phyloP scores from a whole-genome alignment of 495 filamentous ascomycete species.

The Tuber melanosporum region DNA sequence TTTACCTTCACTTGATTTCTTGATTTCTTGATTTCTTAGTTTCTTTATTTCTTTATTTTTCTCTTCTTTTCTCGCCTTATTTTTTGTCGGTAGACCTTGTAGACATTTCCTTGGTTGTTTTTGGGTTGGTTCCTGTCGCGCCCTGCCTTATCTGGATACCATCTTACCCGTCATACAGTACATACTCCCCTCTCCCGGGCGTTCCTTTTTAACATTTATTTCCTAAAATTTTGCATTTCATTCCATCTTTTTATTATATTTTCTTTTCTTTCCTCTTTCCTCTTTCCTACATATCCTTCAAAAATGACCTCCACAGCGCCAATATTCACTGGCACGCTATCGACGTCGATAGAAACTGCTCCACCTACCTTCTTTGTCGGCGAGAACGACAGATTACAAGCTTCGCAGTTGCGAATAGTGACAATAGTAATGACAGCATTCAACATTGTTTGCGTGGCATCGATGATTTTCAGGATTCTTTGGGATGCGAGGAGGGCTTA shows the following conservation, averaged over 20 bases:
- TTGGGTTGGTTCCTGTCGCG: neutral
- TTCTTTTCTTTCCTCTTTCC: neutral
- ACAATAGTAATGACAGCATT: slow-evolving; percentile 24
- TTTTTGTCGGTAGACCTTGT: neutral
- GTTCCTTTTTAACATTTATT: neutral
- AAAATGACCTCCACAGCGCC: slow-evolving; percentile 1
- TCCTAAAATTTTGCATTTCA: neutral
- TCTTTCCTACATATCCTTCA: neutral
- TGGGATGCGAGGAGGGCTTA: slow-evolving; percentile 24
- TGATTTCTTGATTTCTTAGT: neutral
- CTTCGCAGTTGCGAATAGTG: slow-evolving; percentile 16
- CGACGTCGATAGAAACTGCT: neutral
- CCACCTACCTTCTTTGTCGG: neutral
- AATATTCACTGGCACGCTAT: neutral
- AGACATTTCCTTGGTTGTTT: neutral
- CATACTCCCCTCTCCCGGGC: neutral
- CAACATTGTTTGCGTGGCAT: slow-evolving; percentile 27
- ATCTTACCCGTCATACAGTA: neutral
- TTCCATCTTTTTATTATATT: neutral
- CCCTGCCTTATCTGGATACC: neutral
- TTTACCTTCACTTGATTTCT: neutral
- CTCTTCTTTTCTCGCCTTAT: neutral
- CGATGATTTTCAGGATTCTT: slow-evolving; percentile 20
- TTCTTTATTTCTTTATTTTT: neutral
- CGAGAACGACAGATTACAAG: neutral